A percentile compares a stretch with the other conserved stretches of the same genome.
phyloP scores from a whole-genome alignment of 2,329 filamentous ascomycete genomes.

The Capronia epimyces region DNA sequence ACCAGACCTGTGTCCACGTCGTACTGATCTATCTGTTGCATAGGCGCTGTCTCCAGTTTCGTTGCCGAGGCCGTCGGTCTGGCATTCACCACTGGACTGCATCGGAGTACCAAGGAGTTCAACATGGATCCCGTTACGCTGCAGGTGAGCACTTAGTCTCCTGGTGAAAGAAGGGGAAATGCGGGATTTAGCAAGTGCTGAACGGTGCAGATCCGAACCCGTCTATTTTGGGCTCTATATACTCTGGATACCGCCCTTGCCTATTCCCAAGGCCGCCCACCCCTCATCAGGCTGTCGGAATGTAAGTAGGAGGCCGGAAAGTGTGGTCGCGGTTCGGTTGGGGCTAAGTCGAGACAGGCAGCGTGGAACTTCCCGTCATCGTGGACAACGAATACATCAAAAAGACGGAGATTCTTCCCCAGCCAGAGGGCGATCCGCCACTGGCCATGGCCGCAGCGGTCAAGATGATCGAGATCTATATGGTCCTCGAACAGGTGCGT shows the following conservation, averaged over 20 bases:
- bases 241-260: conserved; percentile 8
- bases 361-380: conserved; percentile 12
- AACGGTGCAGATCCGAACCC: conserved; percentile 10
- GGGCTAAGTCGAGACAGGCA: conserved; percentile 1
- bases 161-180: not conserved
- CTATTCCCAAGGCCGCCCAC: conserved; percentile 11
- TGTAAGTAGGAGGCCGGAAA: not conserved
- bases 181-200: too few relatives aligned
- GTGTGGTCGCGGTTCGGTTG: not conserved
- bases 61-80: conserved; percentile 11
- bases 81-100: conserved; percentile 9
- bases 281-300: conserved; percentile 10
- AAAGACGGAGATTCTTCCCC: conserved; percentile 12
- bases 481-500: conserved; percentile 11
- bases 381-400: conserved; percentile 11
- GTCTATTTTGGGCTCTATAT: conserved; percentile 12
- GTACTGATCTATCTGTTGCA: not conserved
- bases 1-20: not conserved
- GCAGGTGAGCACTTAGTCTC: not conserved
- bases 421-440: conserved; percentile 8
- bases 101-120: conserved; percentile 12
- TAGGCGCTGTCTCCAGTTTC: conserved; percentile 8
- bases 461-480: conserved; percentile 13
- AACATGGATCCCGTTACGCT: conserved; percentile 13
- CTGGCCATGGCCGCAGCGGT: conserved; percentile 13